Evolutionary conservation across 192 early-diverging fungal genomes (phyloP).

Genomic region (Coemansia sp.): DNA sequence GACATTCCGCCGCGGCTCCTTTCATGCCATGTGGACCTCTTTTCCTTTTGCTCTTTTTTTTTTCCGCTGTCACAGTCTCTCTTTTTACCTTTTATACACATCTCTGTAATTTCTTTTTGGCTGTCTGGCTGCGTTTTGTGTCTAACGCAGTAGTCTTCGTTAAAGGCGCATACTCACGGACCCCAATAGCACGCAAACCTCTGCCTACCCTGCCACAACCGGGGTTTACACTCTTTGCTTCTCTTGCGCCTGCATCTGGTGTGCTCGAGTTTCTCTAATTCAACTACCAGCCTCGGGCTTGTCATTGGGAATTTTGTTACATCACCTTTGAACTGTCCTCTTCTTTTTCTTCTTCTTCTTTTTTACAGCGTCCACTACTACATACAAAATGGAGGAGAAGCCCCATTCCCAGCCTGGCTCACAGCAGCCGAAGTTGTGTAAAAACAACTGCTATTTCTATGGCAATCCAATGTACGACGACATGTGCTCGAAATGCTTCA

Average conservation of each 20-base stretch:
- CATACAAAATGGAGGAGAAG: constrained; percentile 67
- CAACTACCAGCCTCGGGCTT: not conserved
- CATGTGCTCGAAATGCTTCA: constrained; percentile 78
- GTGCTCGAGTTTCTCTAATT: not conserved
- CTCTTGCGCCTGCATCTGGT: not conserved
- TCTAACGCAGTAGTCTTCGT: not conserved
- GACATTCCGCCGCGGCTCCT: not conserved
- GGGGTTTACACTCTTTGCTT: not conserved
- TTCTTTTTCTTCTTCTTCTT: constrained; percentile 2
- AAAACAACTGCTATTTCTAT: constrained; percentile 73
- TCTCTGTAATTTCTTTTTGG: constrained; percentile 3
- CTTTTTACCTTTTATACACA: constrained; percentile 7
- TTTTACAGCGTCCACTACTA: constrained; percentile 1
- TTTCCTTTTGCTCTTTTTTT: constrained; percentile 10
- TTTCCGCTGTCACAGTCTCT: constrained; percentile 7
- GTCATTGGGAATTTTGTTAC: constrained; percentile 1
- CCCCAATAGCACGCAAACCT: not conserved
- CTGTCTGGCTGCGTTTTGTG: not conserved
- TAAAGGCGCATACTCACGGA: not conserved
- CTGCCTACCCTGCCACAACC: not conserved
- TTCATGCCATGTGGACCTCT: constrained; percentile 1
- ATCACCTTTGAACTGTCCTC: not conserved
- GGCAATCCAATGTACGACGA: constrained; percentile 69
- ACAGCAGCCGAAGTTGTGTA: constrained; percentile 61
- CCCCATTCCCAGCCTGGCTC: constrained; percentile 60